Conservation (phyloP, 2,329 filamentous ascomycete genomes). For the Venturia nashicola region DNA sequence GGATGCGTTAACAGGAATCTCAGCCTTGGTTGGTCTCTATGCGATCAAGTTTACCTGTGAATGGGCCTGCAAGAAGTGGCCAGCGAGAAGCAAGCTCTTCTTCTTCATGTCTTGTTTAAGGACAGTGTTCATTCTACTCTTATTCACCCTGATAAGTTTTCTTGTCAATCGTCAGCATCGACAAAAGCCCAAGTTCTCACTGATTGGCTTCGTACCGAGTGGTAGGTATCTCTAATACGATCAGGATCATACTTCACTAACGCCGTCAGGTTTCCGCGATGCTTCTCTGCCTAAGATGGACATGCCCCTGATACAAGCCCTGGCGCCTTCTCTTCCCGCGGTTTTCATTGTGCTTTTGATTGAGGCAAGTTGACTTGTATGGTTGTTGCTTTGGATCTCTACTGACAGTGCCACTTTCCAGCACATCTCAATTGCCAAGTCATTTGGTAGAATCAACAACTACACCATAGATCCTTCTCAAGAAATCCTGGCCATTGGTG, state of each 20-base stretch:
- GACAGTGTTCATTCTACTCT: slow-evolving; percentile 70
- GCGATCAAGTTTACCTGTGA: slow-evolving; percentile 32
- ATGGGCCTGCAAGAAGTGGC: slow-evolving; percentile 50
- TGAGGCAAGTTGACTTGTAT: slow-evolving; percentile 21
- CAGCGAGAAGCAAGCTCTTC: slow-evolving; percentile 52
- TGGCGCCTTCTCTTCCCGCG: slow-evolving; percentile 59
- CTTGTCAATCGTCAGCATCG: slow-evolving; percentile 40
- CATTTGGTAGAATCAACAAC: slow-evolving; percentile 89
- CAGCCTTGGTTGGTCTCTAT: slow-evolving; percentile 70
- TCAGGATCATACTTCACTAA: not conserved
- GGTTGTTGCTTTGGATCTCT: not conserved
- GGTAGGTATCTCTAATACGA: slow-evolving; percentile 31
- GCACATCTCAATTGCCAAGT: slow-evolving; percentile 96
- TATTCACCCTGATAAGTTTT: slow-evolving; percentile 79
- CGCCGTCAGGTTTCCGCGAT: slow-evolving; percentile 52
- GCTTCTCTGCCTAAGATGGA: slow-evolving; percentile 57
- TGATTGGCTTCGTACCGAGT: slow-evolving; percentile 56
- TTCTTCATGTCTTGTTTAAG: slow-evolving; percentile 77
- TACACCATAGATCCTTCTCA: slow-evolving; percentile 95
- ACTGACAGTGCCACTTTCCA: not conserved
- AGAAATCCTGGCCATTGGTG: slow-evolving; percentile 85
- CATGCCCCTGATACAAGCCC: slow-evolving; percentile 47
- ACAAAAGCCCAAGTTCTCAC: slow-evolving; percentile 45
- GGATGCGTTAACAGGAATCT: slow-evolving; percentile 79
- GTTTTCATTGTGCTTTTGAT: slow-evolving; percentile 77